phyloP scores from a whole-genome alignment of 2,329 filamentous ascomycete species.

The Colletotrichum sp. region DNA sequence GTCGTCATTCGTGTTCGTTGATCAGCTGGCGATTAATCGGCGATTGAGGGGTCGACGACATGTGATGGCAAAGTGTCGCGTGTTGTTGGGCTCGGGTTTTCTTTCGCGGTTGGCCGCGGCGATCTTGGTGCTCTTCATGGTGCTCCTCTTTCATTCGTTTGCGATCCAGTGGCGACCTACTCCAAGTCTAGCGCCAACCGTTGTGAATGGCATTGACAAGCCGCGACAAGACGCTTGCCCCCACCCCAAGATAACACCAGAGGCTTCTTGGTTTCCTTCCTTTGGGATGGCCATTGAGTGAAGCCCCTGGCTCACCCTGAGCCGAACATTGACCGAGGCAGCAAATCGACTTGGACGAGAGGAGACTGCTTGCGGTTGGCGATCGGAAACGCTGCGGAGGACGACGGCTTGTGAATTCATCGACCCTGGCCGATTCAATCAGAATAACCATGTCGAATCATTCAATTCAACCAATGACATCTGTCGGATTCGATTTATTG shows the following conservation, averaged over 20 bases:
- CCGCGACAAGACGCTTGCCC: not conserved
- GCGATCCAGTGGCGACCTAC: not conserved
- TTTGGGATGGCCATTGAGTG: not conserved
- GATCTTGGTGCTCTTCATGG: not conserved
- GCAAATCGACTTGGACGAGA: not conserved
- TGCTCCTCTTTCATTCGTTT: not conserved
- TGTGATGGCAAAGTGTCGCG: not conserved
- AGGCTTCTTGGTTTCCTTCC: not conserved
- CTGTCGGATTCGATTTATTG: not conserved
- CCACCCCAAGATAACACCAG: not conserved
- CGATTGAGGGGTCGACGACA: not conserved
- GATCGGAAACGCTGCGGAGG: not conserved
- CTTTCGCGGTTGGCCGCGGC: not conserved
- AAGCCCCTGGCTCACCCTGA: not conserved
- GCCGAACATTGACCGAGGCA: not conserved
- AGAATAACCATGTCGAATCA: not conserved
- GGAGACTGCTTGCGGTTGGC: not conserved
- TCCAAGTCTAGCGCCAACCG: not conserved
- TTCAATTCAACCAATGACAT: not conserved
- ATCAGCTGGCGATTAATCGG: not conserved
- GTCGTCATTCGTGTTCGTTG: not conserved
- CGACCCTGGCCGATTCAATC: not conserved
- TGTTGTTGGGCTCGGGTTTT: not conserved
- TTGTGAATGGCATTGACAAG: not conserved
- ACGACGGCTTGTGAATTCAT: not conserved